Evolutionary conservation across 805 yeast species (phyloP).

Genomic region (Teunomyces pallodes): DNA sequence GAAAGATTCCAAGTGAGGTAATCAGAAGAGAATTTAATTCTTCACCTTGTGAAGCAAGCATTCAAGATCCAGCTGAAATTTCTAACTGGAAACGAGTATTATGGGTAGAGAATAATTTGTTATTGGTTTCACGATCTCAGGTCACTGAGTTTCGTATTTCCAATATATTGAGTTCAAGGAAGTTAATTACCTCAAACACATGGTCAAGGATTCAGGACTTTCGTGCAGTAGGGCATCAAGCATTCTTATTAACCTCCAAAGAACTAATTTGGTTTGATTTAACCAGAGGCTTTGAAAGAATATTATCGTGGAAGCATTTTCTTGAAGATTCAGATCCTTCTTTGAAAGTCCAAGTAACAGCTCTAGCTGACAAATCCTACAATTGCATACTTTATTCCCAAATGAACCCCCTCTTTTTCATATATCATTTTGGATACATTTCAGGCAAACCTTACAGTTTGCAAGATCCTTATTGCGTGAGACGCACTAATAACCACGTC

Average conservation of each 20-base stretch:
- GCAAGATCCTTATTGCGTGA: conserved; percentile 34
- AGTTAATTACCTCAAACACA: conserved; percentile 47
- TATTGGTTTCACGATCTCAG: conserved; percentile 43
- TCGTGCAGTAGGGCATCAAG: conserved; percentile 25
- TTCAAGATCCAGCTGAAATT: conserved; percentile 47
- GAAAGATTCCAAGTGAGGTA: background rate
- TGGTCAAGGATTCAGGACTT: conserved; percentile 55
- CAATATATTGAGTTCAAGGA: conserved; percentile 22
- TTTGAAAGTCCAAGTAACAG: conserved; percentile 35
- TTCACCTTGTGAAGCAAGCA: conserved; percentile 1
- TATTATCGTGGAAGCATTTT: conserved; percentile 73
- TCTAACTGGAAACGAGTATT: conserved; percentile 53
- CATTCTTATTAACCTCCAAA: conserved; percentile 61
- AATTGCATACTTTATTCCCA: conserved; percentile 30
- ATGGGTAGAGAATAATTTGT: conserved; percentile 41
- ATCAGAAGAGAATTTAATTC: background rate
- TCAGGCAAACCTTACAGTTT: conserved; percentile 35
- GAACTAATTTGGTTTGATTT: conserved; percentile 57
- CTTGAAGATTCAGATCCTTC: conserved; percentile 41
- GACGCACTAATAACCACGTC: conserved; percentile 7
- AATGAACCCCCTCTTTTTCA: conserved; percentile 26
- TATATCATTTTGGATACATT: conserved; percentile 32
- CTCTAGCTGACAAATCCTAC: conserved; percentile 15
- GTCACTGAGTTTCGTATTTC: conserved; percentile 29
- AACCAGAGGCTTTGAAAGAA: conserved; percentile 36